Conservation (phyloP, 1,284 basidiomycete genomes). For the Pascua sp. region DNA sequence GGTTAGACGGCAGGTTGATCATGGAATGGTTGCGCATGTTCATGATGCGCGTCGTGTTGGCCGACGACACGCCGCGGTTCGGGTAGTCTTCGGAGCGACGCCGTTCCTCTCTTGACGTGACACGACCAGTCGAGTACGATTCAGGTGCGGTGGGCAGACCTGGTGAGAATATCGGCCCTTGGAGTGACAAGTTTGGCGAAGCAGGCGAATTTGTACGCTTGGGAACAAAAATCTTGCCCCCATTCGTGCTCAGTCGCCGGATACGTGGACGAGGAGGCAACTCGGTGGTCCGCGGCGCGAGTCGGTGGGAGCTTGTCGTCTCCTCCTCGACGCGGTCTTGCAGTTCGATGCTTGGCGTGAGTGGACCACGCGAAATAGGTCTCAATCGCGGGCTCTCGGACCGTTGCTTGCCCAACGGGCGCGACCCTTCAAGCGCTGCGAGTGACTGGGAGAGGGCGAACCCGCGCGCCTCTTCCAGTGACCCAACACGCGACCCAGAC, state of each 20-base stretch:
- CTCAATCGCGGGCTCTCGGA: slow-evolving; percentile 12
- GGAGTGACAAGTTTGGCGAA: neutral
- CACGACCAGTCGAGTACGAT: neutral
- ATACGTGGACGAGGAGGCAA: slow-evolving; percentile 19
- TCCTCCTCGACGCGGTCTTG: slow-evolving; percentile 29
- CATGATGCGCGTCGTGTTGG: slow-evolving; percentile 15
- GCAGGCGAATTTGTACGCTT: slow-evolving; percentile 34
- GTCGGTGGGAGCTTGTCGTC: neutral
- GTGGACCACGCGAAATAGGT: slow-evolving; percentile 6
- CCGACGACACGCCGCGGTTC: neutral
- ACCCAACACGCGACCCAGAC: neutral
- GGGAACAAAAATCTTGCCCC: slow-evolving; percentile 35
- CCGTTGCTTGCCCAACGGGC: neutral
- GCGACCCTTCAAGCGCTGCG: slow-evolving; percentile 35
- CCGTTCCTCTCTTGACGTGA: slow-evolving; percentile 20
- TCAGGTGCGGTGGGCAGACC: neutral
- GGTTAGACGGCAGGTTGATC: slow-evolving; percentile 29
- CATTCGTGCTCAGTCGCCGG: slow-evolving; percentile 18
- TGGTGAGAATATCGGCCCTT: neutral
- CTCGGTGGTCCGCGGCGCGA: neutral
- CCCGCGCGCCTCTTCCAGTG: slow-evolving; percentile 24
- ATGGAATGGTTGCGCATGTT: slow-evolving; percentile 32
- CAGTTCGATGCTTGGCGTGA: slow-evolving; percentile 21
- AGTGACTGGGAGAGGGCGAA: slow-evolving; percentile 34
- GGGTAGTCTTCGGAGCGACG: slow-evolving; percentile 33